Percentiles rank a stretch among this genome's conserved stretches.
Conservation (phyloP, 2,329 filamentous ascomycete genomes). For the Paraphoma chrysanthemicola region DNA sequence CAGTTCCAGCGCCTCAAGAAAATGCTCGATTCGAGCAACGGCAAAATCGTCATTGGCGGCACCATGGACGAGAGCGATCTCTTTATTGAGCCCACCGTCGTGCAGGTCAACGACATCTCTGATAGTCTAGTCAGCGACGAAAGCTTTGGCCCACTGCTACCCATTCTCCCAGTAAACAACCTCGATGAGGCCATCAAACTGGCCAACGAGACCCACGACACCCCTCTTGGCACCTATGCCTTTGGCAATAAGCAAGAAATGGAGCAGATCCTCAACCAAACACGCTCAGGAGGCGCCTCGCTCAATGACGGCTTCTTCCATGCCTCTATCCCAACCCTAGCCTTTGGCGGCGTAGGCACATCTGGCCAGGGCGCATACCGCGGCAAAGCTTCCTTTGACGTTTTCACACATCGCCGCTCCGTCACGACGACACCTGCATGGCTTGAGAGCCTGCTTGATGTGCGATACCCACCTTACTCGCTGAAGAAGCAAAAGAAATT, state of each 20-base stretch:
- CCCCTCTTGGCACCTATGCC: constrained; percentile 82
- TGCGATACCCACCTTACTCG: constrained; percentile 70
- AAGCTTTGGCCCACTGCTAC: constrained; percentile 91
- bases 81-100: constrained; percentile 91
- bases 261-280: constrained; percentile 63
- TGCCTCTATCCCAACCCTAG: constrained; percentile 71
- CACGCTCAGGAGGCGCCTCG: constrained; percentile 59
- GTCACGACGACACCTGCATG: constrained; percentile 70
- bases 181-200: constrained; percentile 86
- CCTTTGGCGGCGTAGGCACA: constrained; percentile 84
- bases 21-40: constrained; percentile 84
- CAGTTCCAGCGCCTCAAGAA: constrained; percentile 85
- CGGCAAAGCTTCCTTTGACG: constrained; percentile 75
- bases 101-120: constrained; percentile 77
- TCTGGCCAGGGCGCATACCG: constrained; percentile 80
- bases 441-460: constrained; percentile 70
- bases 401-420: constrained; percentile 68
- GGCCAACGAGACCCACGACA: constrained; percentile 81
- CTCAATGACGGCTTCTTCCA: constrained; percentile 71
- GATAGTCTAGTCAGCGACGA: constrained; percentile 84
- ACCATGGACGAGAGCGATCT: constrained; percentile 78
- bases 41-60: constrained; percentile 87
- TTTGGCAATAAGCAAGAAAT: constrained; percentile 85
- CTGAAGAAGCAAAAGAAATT: constrained; percentile 62
- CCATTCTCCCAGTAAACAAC: constrained; percentile 77